Evolutionary conservation across 441 rosid species (phyloP).

Genomic region (Hura crepitans): DNA sequence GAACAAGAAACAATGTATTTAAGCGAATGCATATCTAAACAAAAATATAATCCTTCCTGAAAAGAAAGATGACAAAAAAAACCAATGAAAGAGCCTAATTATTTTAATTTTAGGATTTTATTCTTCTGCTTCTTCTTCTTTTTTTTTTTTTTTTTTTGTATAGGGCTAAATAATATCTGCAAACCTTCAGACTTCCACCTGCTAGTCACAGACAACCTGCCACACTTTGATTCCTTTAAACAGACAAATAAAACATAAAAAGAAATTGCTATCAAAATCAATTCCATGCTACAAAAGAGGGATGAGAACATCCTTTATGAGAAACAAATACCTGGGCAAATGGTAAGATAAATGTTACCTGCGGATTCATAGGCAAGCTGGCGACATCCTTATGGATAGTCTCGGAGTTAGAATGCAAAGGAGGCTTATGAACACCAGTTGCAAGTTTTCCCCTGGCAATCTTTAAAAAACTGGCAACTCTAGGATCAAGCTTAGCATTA

Average conservation of each 20-base stretch:
- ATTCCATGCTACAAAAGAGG: background rate
- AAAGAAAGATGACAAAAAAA: background rate
- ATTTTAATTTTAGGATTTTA: background rate
- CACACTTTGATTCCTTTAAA: constrained; percentile 25
- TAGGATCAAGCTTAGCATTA: constrained; percentile 16
- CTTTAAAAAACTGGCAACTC: constrained; percentile 26
- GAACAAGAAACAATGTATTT: background rate
- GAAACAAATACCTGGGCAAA: constrained; percentile 21
- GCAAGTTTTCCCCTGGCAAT: constrained; percentile 22
- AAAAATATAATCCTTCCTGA: background rate
- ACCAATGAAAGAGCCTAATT: background rate
- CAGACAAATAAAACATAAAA: constrained; percentile 12
- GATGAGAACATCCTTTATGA: background rate
- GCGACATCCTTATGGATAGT: background rate
- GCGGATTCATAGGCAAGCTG: constrained; percentile 6
- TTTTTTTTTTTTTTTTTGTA: too few species aligned
- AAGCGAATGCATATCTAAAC: background rate
- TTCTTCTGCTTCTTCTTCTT: too few species aligned
- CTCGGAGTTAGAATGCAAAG: background rate
- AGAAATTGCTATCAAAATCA: background rate
- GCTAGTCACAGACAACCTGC: constrained; percentile 9
- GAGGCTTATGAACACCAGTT: background rate
- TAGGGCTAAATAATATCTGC: background rate
- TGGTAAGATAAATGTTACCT: background rate
- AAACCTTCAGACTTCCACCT: constrained; percentile 30